A percentile compares a stretch with the other conserved stretches of the same genome.
phyloP scores from a whole-genome alignment of 164 flowering plant genomes.

The Dillenia suffruticosa region DNA sequence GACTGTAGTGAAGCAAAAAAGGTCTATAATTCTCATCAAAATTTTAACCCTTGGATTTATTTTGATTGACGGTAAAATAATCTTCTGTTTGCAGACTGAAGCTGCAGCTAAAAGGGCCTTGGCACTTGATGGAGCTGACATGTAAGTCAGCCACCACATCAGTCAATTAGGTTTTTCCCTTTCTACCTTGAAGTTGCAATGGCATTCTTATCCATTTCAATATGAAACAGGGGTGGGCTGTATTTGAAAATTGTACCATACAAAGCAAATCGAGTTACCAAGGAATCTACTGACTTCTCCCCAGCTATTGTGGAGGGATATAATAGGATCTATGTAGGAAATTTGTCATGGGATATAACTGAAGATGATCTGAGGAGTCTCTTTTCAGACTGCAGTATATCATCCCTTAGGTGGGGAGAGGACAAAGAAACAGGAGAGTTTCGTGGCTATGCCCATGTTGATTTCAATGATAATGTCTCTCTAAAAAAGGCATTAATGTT shows the following conservation, averaged over 20 bases:
- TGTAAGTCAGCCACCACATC: slow-evolving; percentile 32
- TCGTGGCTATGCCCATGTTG: slow-evolving; percentile 89
- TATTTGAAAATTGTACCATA: slow-evolving; percentile 78
- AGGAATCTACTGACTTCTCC: slow-evolving; percentile 38
- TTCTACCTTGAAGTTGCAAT: background rate
- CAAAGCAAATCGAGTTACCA: slow-evolving; percentile 27
- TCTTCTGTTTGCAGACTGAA: slow-evolving; percentile 65
- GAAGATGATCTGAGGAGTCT: slow-evolving; percentile 69
- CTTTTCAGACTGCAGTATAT: slow-evolving; percentile 64
- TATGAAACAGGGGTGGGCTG: slow-evolving; percentile 76
- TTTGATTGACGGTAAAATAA: background rate
- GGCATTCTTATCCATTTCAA: slow-evolving; percentile 4
- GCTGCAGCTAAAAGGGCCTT: slow-evolving; percentile 90
- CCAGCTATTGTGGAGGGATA: slow-evolving; percentile 77
- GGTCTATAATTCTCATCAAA: too few relatives aligned
- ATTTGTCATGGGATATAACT: slow-evolving; percentile 88
- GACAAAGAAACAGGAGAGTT: slow-evolving; percentile 85
- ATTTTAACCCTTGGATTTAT: background rate
- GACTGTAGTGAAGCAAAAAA: too few relatives aligned
- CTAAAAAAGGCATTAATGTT: slow-evolving; percentile 58
- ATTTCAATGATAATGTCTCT: slow-evolving; percentile 67
- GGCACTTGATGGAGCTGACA: slow-evolving; percentile 86
- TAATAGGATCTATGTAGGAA: slow-evolving; percentile 82
- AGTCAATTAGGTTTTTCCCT: background rate
- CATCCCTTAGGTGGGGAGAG: slow-evolving; percentile 71